Percentiles rank a stretch among this genome's conserved stretches.
Evolutionary conservation across 768 basidiomycete species (phyloP).

Genomic region (Tricholomella constricta): DNA sequence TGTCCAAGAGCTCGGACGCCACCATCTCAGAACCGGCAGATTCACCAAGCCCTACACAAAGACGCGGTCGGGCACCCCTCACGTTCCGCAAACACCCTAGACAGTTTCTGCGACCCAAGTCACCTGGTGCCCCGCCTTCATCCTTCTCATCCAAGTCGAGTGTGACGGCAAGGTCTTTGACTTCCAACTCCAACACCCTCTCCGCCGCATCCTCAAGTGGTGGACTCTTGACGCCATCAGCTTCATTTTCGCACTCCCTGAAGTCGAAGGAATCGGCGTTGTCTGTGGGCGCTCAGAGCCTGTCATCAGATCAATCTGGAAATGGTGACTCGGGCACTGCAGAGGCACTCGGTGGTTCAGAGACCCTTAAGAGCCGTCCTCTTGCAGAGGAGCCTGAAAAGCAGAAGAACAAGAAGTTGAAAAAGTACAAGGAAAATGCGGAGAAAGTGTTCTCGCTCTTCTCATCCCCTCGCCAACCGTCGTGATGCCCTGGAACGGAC

Average conservation of each 20-base stretch:
- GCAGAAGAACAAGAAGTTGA: constrained; percentile 72
- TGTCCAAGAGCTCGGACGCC: constrained; percentile 56
- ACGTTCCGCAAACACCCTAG: constrained; percentile 73
- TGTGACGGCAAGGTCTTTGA: constrained; percentile 35
- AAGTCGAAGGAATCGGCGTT: constrained; percentile 80
- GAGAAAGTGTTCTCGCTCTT: constrained; percentile 86
- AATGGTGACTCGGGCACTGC: constrained; percentile 46
- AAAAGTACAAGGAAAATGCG: constrained; percentile 86
- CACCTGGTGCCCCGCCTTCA: constrained; percentile 49
- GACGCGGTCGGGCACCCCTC: constrained; percentile 67
- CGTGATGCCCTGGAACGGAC: constrained; percentile 15
- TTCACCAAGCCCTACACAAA: constrained; percentile 52
- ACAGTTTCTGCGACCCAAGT: constrained; percentile 74
- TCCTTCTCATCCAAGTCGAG: constrained; percentile 44
- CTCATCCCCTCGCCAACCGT: constrained; percentile 63
- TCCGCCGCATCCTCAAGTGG: constrained; percentile 43
- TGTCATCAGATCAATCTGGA: constrained; percentile 69
- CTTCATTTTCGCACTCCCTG: constrained; percentile 70
- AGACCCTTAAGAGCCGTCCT: constrained; percentile 23
- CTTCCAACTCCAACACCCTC: constrained; percentile 50
- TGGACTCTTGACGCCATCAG: constrained; percentile 63
- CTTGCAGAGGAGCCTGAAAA: constrained; percentile 53
- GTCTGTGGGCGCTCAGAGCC: constrained; percentile 71
- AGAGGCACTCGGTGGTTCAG: constrained; percentile 15
- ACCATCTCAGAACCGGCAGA: constrained; percentile 40